phyloP scores from a whole-genome alignment of 306 rosid species.

The Trifolium fragiferum region DNA sequence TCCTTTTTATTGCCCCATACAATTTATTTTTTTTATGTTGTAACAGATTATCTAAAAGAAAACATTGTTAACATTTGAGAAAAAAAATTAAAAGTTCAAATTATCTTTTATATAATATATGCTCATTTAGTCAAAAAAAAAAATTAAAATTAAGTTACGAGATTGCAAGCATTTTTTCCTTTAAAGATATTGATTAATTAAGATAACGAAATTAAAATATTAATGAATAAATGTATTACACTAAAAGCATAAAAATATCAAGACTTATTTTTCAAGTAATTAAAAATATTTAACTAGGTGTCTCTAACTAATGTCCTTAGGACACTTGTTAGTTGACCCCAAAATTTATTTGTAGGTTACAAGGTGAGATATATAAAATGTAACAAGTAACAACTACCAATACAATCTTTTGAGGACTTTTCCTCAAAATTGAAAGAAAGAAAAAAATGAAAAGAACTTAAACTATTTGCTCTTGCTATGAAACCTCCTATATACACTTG shows the following conservation, averaged over 20 bases:
- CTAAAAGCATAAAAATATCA: neutral
- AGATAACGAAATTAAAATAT: neutral
- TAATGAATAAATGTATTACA: neutral
- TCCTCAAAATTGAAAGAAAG: slow-evolving; percentile 39
- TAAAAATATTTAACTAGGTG: neutral
- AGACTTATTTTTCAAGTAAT: neutral
- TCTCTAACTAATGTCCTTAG: slow-evolving; percentile 25
- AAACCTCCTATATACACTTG: slow-evolving; percentile 58
- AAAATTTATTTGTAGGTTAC: slow-evolving; percentile 10
- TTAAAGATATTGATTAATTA: neutral
- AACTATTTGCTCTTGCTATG: slow-evolving; percentile 34
- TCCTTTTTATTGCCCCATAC: too few species aligned
- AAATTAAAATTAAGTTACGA: too few species aligned
- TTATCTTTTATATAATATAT: too few species aligned
- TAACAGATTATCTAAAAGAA: too few species aligned
- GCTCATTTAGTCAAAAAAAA: too few species aligned
- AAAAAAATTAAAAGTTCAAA: too few species aligned
- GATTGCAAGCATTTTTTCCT: too few species aligned
- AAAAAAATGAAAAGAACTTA: slow-evolving; percentile 27
- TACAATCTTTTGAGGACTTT: slow-evolving; percentile 46
- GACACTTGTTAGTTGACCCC: neutral
- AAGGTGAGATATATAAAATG: neutral
- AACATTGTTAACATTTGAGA: too few species aligned
- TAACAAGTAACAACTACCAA: slow-evolving; percentile 29
- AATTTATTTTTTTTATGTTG: too few species aligned